Base-by-base conservation (phyloP, 768 basidiomycete species). In the Podaxis sp. region DNA sequence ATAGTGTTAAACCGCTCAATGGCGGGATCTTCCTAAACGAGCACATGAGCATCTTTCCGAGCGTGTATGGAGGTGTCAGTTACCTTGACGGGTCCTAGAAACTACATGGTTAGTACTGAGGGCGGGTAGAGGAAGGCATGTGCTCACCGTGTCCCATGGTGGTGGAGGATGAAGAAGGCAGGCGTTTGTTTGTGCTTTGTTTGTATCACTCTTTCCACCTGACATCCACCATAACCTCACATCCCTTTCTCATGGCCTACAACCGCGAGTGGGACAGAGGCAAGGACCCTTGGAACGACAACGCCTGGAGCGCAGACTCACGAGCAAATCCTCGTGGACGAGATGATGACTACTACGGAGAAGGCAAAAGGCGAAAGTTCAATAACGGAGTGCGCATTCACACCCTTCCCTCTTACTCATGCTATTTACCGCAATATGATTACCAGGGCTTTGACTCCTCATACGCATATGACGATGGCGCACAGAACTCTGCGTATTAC, bases 251-350 rank as follows among this genome's bases (percentile, higher is more conserved):
- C 72, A 90, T 91, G 89, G 80, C 88, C 53, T 84, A 88, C 74
- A 89, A 89, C 74, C 86, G 92, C 64, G 90, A 93, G 78, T 93
- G 92, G 91, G 90, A 92, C 76, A 82, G 81, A 72, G 91, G 90
- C 55, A 92, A 91, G 73, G 82, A 85, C 36, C 44, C 71, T 50
- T 86, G 84, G 84, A 67, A 73, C 61, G 82, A 87, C 50, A 68
- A 76, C 51, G 83, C 82, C 78, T 71, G 72, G 59, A 65, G 72
- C 21, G 62, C 66, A 21, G 76, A 76, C 57, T 65, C 73, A 38
- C 73, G 74, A 60, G 73, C 69, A 50, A 79, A 79, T 63, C 70
- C 76, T 16, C 81, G 85, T 58, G 76, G 78, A 14, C 77, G 88
- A 73, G 91, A 91, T 61, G 88, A 91, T 27, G 87, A 89, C 62